These are phyloP conservation scores for Nicotiana undulata DNA, from an alignment of 257 asterid genomes.

Conservation along the genomic window DNA sequence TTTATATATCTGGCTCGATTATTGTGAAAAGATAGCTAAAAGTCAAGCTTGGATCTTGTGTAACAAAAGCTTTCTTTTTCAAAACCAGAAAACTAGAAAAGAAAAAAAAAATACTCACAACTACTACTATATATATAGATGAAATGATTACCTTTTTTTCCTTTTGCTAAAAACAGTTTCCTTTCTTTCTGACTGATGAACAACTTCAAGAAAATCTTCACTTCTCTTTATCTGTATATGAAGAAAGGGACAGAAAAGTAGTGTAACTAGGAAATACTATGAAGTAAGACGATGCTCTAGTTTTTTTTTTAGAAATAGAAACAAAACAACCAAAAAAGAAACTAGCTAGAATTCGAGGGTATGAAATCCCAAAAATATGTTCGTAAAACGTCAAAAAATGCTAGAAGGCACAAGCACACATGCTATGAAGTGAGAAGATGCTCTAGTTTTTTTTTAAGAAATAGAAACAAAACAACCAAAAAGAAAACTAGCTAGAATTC, in stretches of 20 bases:
- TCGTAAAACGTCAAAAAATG: too few relatives aligned
- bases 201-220: neutral
- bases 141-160: slow-evolving; percentile 3
- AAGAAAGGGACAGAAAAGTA: neutral
- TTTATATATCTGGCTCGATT: neutral
- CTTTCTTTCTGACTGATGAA: neutral
- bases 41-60: slow-evolving; percentile 4
- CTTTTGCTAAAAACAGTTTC: neutral
- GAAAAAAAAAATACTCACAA: neutral
- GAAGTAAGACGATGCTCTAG: neutral
- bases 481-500: too few relatives aligned
- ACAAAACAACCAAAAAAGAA: too few relatives aligned
- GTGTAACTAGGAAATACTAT: neutral
- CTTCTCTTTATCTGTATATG: neutral
- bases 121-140: neutral
- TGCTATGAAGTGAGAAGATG: neutral
- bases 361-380: too few relatives aligned
- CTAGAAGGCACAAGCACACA: too few relatives aligned
- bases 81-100: neutral
- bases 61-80: neutral
- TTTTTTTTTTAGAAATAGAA: too few relatives aligned
- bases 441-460: too few relatives aligned
- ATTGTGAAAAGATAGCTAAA: neutral
- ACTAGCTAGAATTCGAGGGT: too few relatives aligned
- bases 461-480: too few relatives aligned